Conservation (phyloP, 192 early-diverging fungal genomes). For the Linnemannia schmuckeri region DNA sequence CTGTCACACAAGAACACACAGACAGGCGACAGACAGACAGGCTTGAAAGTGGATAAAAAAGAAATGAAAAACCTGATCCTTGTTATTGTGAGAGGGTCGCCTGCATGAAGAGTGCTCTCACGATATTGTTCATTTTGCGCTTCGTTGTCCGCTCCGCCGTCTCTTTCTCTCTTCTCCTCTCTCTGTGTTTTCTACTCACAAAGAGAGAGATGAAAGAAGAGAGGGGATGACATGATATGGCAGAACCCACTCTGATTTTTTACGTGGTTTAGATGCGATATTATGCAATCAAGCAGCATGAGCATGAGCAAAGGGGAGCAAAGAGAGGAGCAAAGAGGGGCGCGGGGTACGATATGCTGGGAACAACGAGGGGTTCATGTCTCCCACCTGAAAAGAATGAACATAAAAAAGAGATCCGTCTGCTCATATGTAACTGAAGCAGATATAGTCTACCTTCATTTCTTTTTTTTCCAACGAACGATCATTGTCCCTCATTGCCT, state of each 20-base stretch:
- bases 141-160: not conserved
- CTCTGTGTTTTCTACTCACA: not conserved
- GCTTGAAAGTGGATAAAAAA: no score
- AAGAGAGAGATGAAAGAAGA: not conserved
- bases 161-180: not conserved
- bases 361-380: not conserved
- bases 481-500: not conserved
- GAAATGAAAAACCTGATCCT: no score
- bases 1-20: not conserved
- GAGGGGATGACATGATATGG: no score
- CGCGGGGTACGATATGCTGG: not conserved
- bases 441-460: not conserved
- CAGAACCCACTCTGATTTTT: not conserved
- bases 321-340: not conserved
- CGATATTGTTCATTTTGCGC: no score
- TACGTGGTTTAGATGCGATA: not conserved
- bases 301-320: not conserved
- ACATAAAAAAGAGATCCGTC: not conserved
- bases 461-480: not conserved
- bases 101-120: not conserved
- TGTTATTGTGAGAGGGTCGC: no score
- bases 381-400: no score
- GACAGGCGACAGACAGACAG: no score
- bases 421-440: not conserved
- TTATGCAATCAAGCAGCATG: not conserved